Evolutionary conservation across 2,329 filamentous ascomycete genomes (phyloP), one percentile per base, ranked within the genome.

Genomic region (Aaosphaeria arxii): DNA sequence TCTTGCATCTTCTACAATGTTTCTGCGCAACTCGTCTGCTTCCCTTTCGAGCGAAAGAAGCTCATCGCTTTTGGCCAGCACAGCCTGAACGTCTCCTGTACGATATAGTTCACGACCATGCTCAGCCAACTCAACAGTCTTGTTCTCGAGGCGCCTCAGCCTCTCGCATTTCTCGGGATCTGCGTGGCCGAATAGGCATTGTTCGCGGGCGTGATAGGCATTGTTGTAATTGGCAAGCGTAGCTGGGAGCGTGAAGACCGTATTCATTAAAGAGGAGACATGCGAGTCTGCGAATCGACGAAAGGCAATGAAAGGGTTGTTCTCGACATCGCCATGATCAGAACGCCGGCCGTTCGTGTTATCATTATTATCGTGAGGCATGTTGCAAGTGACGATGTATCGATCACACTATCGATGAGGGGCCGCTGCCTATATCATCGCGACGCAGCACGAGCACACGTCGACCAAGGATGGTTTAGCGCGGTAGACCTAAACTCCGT

Each of bases 211-310:
- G 31, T 57, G 51, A 41, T 66, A 58, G 11, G 54, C 59, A 39
- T 65, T 62, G 52, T 58, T 64, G 48, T 59, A 59, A 53, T 59
- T 60, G n/a, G 57, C 60, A 40, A 68, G 59, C 30, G 57, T 64
- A 38, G 58, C 58, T 32, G 64, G 61, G 11, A 67, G 64, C 30
- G 75, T 72, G 48, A 78, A 76, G 46, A 83, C 67, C 13, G 74
- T 74, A 52, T 77, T 77, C 47, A 84, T 65, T 44, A 85, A 64
- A 11, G 76, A 77, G 6, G 74, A 76, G 55, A 84, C 74, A 48
- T 81, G 78, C 42, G 78, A 76, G 56, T 85, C 82, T 47, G 81
- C 79, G 62, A 80, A 83, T 52, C 77, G 79, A 55, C 82, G 82
- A 68, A 85, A 84, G 30, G 76, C 72, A 47, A 82, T 75, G 64